Evolutionary conservation across 2,329 filamentous ascomycete genomes (phyloP).

Genomic region (Hymenotorrendiella dingleyae): DNA sequence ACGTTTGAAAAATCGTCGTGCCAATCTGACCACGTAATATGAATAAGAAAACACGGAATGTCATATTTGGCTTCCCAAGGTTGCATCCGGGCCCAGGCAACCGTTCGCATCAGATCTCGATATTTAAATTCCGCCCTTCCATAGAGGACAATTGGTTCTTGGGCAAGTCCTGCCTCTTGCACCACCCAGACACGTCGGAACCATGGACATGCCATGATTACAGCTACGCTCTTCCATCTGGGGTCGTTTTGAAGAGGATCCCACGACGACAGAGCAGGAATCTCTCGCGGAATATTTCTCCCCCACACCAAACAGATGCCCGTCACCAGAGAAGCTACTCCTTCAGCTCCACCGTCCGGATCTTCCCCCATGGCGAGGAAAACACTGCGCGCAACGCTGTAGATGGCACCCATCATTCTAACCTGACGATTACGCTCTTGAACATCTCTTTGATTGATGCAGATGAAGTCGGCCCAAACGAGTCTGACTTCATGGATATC

Average conservation of each 20-base stretch:
- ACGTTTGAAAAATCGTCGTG: too few species aligned
- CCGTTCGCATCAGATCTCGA: not conserved
- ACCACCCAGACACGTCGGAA: slow-evolving; percentile 1
- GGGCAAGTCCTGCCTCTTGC: slow-evolving; percentile 1
- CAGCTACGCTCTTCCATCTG: not conserved
- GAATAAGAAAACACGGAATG: not conserved
- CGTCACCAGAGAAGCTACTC: not conserved
- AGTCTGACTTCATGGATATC: not conserved
- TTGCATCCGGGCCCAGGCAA: not conserved
- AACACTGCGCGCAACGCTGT: not conserved
- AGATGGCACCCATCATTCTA: not conserved
- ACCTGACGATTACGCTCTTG: not conserved
- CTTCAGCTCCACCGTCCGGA: not conserved
- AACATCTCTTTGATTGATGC: not conserved
- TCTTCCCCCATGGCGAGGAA: not conserved
- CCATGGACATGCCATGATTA: slow-evolving; percentile 8
- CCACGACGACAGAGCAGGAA: not conserved
- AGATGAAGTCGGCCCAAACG: not conserved
- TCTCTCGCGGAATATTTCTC: not conserved
- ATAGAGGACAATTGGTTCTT: not conserved
- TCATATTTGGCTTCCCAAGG: not conserved
- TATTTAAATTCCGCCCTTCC: not conserved
- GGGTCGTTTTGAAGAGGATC: not conserved
- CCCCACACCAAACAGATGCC: not conserved
- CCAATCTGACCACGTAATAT: not conserved